Percentiles rank a stretch among this genome's conserved stretches.
Evolutionary conservation across 164 flowering plant species (phyloP).

Genomic region (Vitis labrusca): DNA sequence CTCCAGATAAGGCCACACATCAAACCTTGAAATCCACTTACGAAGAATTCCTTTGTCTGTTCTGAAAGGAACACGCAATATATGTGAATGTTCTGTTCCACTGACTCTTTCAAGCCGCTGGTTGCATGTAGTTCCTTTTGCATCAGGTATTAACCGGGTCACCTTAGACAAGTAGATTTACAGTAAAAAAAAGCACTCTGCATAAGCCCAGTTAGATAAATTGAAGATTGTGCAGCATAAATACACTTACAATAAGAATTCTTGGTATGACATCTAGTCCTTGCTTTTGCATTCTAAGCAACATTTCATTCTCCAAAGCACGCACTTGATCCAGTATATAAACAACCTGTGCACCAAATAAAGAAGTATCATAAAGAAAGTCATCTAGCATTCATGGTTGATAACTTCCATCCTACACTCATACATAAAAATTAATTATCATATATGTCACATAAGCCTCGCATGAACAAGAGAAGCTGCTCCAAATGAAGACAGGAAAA

Average conservation of each 20-base stretch:
- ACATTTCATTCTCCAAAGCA: constrained; percentile 92
- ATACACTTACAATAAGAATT: constrained; percentile 74
- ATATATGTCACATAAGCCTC: neutral
- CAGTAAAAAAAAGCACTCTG: neutral
- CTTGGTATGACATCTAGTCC: constrained; percentile 78
- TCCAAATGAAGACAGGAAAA: neutral
- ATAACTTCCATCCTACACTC: neutral
- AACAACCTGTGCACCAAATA: constrained; percentile 55
- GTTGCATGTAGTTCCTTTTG: constrained; percentile 95
- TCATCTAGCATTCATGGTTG: neutral
- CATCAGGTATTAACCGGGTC: constrained; percentile 90
- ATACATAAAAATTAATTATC: neutral
- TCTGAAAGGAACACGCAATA: constrained; percentile 89
- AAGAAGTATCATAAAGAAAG: neutral
- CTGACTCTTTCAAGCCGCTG: constrained; percentile 85
- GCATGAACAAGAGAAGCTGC: too few relatives aligned
- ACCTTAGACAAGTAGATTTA: constrained; percentile 45
- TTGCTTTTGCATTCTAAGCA: constrained; percentile 66
- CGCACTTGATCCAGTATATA: constrained; percentile 98
- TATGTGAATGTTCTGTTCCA: constrained; percentile 82
- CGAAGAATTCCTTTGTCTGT: constrained; percentile 84
- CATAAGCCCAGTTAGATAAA: neutral
- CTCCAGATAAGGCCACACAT: constrained; percentile 98
- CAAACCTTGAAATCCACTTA: constrained; percentile 97
- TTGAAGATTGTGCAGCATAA: neutral